These are phyloP conservation scores for Alternaria incomplexa DNA, from an alignment of 2,329 filamentous ascomycete genomes.

Conservation along the genomic window DNA sequence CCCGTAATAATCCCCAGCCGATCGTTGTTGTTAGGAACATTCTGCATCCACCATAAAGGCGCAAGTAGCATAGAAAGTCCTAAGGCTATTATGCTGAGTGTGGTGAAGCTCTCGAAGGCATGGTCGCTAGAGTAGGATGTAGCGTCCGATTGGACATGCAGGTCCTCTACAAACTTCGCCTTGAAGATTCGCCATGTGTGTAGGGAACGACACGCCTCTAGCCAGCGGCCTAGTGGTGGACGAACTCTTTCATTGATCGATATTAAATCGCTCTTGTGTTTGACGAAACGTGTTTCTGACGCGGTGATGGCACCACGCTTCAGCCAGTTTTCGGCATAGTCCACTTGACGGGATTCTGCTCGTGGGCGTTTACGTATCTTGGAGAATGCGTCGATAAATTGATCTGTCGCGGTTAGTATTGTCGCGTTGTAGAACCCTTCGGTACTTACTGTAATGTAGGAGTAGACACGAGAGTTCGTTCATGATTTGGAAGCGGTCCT, in stretches of 20 bases:
- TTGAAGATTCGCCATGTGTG: constrained; percentile 15
- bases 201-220: not conserved
- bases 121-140: constrained; percentile 20
- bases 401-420: too few relatives aligned
- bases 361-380: not conserved
- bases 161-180: constrained; percentile 1
- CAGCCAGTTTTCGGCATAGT: constrained; percentile 19
- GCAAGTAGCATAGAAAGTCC: constrained; percentile 28
- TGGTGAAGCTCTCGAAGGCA: constrained; percentile 19
- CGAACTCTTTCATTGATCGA: constrained; percentile 13
- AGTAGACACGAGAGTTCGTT: constrained; percentile 12
- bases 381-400: too few relatives aligned
- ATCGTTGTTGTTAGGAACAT: not conserved
- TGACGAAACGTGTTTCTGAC: constrained; percentile 14
- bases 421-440: too few relatives aligned
- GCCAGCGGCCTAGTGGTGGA: not conserved
- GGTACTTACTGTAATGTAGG: too few relatives aligned
- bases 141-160: not conserved
- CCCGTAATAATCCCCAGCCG: constrained; percentile 29
- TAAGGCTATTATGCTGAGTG: not conserved
- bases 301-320: constrained; percentile 12
- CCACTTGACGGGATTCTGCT: constrained; percentile 11
- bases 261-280: constrained; percentile 23
- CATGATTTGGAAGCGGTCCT: constrained; percentile 18
- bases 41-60: constrained; percentile 32